A percentile compares a stretch with the other conserved stretches of the same genome.
Conservation (phyloP, 1,139 yeast genomes). For the Dujonia santamariae region DNA sequence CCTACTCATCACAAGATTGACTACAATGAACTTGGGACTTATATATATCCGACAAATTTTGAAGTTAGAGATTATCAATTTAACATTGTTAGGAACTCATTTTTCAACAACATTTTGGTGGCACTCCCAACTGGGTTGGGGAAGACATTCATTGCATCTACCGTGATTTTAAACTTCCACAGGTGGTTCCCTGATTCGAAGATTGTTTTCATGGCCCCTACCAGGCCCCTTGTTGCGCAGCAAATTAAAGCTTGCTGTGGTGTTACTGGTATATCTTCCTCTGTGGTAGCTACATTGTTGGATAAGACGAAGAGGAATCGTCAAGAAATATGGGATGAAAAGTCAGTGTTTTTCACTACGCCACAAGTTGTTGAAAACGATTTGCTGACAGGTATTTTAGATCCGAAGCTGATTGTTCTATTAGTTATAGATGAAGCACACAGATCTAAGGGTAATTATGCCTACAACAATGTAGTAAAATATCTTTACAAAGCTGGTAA, state of each 20-base stretch:
- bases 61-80: slow-evolving; percentile 86
- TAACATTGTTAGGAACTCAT: slow-evolving; percentile 69
- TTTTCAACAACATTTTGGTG: slow-evolving; percentile 73
- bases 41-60: slow-evolving; percentile 81
- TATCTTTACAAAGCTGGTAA: slow-evolving; percentile 57
- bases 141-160: slow-evolving; percentile 92
- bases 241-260: slow-evolving; percentile 92
- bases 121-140: slow-evolving; percentile 98
- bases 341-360: slow-evolving; percentile 86
- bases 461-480: slow-evolving; percentile 79
- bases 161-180: slow-evolving; percentile 86
- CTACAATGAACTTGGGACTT: slow-evolving; percentile 40
- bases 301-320: slow-evolving; percentile 69
- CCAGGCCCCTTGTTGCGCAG: slow-evolving; percentile 95
- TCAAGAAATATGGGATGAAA: slow-evolving; percentile 68
- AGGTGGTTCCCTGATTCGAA: slow-evolving; percentile 81
- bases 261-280: slow-evolving; percentile 76
- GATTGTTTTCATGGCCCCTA: slow-evolving; percentile 93
- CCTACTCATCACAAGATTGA: slow-evolving; percentile 55
- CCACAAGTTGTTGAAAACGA: slow-evolving; percentile 97
- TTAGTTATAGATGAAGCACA: slow-evolving; percentile 96
- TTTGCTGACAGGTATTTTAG: slow-evolving; percentile 64
- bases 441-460: slow-evolving; percentile 84
- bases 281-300: slow-evolving; percentile 75
- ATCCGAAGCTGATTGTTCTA: slow-evolving; percentile 73